Evolutionary conservation across 2,329 filamentous ascomycete species (phyloP).

Genomic region (Sporothrix brasiliensis): DNA sequence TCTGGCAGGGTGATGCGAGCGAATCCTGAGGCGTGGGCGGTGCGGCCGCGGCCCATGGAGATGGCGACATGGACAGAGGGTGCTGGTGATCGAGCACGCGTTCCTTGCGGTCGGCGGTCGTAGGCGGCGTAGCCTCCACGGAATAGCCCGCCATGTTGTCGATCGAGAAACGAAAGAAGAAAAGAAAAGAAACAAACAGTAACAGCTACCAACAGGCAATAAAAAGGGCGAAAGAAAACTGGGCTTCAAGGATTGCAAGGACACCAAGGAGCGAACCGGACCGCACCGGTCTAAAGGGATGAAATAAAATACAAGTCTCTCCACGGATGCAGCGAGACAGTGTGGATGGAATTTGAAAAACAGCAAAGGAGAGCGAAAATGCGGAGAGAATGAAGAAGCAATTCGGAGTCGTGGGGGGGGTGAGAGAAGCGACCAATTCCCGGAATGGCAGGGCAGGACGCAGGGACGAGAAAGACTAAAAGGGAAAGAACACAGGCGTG

Average conservation of each 20-base stretch:
- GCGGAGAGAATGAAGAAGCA: background rate
- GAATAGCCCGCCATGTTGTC: slow-evolving; percentile 18
- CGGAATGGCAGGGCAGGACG: background rate
- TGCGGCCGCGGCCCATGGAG: slow-evolving; percentile 44
- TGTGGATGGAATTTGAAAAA: slow-evolving; percentile 4
- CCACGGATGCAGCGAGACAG: background rate
- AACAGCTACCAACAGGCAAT: background rate
- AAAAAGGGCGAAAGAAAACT: slow-evolving; percentile 1
- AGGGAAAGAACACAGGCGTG: background rate
- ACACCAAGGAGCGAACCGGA: slow-evolving; percentile 1
- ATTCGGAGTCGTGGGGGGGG: background rate
- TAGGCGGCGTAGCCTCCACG: slow-evolving; percentile 20
- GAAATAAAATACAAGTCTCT: slow-evolving; percentile 2
- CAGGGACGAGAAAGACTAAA: background rate
- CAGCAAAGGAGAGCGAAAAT: slow-evolving; percentile 7
- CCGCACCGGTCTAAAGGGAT: slow-evolving; percentile 14
- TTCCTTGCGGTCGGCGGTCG: slow-evolving; percentile 38
- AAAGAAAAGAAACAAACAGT: background rate
- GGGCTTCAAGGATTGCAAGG: background rate
- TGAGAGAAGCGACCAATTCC: background rate
- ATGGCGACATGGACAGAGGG: slow-evolving; percentile 15
- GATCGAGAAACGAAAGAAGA: background rate
- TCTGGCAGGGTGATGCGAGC: slow-evolving; percentile 18
- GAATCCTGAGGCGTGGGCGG: slow-evolving; percentile 37
- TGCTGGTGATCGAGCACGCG: slow-evolving; percentile 44